Percentiles rank a stretch among this genome's conserved stretches.
These are phyloP conservation scores for Candida pseudoviswanathii DNA, from an alignment of 1,139 yeast species.

Conservation along the genomic window DNA sequence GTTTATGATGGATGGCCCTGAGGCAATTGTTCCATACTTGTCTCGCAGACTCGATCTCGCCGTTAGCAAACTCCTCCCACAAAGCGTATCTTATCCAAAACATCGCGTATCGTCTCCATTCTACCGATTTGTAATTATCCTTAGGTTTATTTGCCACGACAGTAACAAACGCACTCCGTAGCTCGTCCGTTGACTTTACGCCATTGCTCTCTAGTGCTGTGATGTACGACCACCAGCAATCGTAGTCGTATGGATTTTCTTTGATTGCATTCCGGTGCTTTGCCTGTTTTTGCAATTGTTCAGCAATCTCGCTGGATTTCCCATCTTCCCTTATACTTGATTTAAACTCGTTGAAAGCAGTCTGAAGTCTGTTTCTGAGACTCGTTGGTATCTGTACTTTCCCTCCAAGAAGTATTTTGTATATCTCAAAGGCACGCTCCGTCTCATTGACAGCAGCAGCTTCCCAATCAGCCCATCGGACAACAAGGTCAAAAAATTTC, in stretches of 20 bases:
- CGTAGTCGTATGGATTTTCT: conserved; percentile 60
- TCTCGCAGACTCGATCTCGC: conserved; percentile 51
- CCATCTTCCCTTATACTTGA: background rate
- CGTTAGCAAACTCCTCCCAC: conserved; percentile 57
- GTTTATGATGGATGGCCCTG: conserved; percentile 54
- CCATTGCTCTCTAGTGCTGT: conserved; percentile 37
- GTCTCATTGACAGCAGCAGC: conserved; percentile 56
- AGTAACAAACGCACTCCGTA: conserved; percentile 37
- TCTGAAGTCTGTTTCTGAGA: conserved; percentile 43
- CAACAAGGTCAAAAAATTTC: conserved; percentile 30
- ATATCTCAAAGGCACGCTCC: conserved; percentile 70
- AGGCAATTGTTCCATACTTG: conserved; percentile 52
- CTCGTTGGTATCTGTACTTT: conserved; percentile 39
- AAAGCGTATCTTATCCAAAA: conserved; percentile 71
- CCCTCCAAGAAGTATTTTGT: conserved; percentile 46
- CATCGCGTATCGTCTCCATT: conserved; percentile 71
- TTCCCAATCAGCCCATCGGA: conserved; percentile 76
- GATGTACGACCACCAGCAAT: conserved; percentile 79
- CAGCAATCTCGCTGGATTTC: background rate
- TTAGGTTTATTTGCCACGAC: conserved; percentile 43
- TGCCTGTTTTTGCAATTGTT: background rate
- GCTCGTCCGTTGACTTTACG: conserved; percentile 18
- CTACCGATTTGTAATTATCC: conserved; percentile 36
- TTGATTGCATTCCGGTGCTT: conserved; percentile 29
- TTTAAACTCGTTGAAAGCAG: conserved; percentile 60